Evolutionary conservation across 2,329 filamentous ascomycete genomes (phyloP), one percentile per base, ranked within the genome.

Genomic region (Colletotrichum tabaci): DNA sequence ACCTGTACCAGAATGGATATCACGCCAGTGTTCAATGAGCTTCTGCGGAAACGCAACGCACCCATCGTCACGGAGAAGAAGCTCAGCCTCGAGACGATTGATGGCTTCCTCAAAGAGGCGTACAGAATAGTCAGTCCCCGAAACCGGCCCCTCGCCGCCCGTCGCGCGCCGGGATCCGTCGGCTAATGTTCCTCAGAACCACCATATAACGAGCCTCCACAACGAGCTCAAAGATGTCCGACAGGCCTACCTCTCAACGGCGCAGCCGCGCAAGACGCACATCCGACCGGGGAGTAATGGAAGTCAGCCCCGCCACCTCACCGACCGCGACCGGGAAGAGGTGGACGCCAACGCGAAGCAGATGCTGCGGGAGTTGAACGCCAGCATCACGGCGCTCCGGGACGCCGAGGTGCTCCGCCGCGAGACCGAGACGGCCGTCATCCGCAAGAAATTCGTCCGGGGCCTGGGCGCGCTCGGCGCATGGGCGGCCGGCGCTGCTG

Each of bases 31-130:
- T 92, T 96, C 83, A 91, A 94, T 80, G 86, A 91, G 79, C 86
- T 92, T 57, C 87, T 96, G 30, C 87, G 87, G 77, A 83, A 87
- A 76, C 89, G 89, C 73, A 83, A 89, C 81, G 87, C 87, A 55
- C 83, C 84, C 38, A 82, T 86, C 9, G 85, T 87, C 15, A 83
- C 78, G 64, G 76, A 73, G 47, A 77, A 77, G 56, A 77, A 78
- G 74, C 86, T 86, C 74, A 84, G 80, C 67, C 76, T 86, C 60
- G 84, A 88, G 74, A 87, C 82, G 76, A 88, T 96, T 61, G 94
- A 98, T 80, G 93, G 93, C 77, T 99, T 98, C 80, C 86, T 98
- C 44, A 95, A 96, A 79, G 96, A 98, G 83, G 96, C 96, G 64
- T 96, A 97, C 83, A 90, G 93, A 80, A 98, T 98, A 81, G 95